Percentiles rank a stretch among this genome's conserved stretches.
Conservation (phyloP, 768 basidiomycete species). For the Mycena amicta region DNA sequence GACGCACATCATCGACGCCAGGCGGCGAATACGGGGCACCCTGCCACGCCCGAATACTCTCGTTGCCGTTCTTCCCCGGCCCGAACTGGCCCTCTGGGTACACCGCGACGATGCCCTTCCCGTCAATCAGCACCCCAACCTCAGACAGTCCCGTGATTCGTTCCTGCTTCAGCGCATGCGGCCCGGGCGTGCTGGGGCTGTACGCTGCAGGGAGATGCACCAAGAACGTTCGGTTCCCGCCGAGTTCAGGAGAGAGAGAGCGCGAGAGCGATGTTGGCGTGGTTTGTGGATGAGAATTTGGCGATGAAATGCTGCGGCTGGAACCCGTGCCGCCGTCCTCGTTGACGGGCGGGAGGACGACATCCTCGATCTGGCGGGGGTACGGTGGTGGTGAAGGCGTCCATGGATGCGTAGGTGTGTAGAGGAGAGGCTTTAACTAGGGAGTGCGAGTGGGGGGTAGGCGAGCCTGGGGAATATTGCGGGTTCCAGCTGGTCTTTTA, state of each 20-base stretch:
- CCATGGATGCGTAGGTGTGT: not conserved
- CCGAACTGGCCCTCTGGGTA: conserved; percentile 22
- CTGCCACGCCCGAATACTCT: conserved; percentile 19
- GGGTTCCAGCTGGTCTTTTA: no score
- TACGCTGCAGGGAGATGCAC: conserved; percentile 17
- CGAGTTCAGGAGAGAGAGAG: not conserved
- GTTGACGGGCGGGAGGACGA: not conserved
- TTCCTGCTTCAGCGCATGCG: conserved; percentile 18
- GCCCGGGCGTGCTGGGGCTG: conserved; percentile 3
- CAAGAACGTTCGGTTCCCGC: conserved; percentile 21
- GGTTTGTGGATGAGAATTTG: conserved; percentile 5
- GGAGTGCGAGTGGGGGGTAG: not conserved
- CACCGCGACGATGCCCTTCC: conserved; percentile 20
- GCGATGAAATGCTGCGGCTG: no score
- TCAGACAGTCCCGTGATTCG: conserved; percentile 16
- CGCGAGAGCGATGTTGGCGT: conserved; percentile 11
- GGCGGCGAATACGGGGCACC: conserved; percentile 20
- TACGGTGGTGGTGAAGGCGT: not conserved
- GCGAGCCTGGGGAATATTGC: not conserved
- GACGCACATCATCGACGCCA: conserved; percentile 16
- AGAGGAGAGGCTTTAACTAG: not conserved
- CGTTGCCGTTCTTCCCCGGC: conserved; percentile 20
- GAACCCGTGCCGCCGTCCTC: no score
- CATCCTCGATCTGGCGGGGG: not conserved
- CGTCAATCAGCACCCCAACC: conserved; percentile 13